A percentile compares a stretch with the other conserved stretches of the same genome.
These are phyloP conservation scores for Backusella liffmaniae DNA, from an alignment of 192 early-diverging fungal genomes.

Conservation along the genomic window DNA sequence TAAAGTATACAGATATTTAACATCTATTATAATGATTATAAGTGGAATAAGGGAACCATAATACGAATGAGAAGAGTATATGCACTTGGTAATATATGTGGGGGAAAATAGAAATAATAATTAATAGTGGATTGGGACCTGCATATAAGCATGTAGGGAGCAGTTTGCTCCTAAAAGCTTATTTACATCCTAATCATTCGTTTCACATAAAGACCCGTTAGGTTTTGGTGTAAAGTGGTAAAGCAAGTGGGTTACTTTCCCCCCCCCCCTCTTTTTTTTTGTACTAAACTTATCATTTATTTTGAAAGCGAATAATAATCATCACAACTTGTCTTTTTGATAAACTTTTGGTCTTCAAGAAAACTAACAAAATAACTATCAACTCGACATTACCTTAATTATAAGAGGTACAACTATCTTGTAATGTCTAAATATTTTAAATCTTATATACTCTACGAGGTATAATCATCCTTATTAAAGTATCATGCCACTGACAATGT, in stretches of 20 bases:
- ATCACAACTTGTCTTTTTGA: no score
- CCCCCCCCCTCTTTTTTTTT: no score
- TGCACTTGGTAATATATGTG: not conserved
- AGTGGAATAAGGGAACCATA: not conserved
- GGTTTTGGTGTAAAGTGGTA: not conserved
- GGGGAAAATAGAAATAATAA: not conserved
- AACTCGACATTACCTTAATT: no score
- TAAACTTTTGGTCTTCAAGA: no score
- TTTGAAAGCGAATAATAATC: no score
- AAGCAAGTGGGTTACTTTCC: not conserved
- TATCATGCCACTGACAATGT: no score
- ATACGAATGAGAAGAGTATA: not conserved
- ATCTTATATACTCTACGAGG: no score
- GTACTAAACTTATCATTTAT: no score
- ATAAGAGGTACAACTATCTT: no score
- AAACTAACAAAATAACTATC: no score
- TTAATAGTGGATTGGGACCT: not conserved
- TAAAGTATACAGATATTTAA: not conserved
- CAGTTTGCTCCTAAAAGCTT: not conserved
- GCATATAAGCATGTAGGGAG: not conserved
- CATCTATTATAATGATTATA: not conserved
- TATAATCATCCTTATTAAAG: no score
- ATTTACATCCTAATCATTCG: not conserved
- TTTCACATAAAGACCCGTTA: not conserved
- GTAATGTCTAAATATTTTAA: no score